Evolutionary conservation across 495 filamentous ascomycete species (phyloP), one percentile per base, ranked within the genome.

Genomic region (Daldinia bambusicola): DNA sequence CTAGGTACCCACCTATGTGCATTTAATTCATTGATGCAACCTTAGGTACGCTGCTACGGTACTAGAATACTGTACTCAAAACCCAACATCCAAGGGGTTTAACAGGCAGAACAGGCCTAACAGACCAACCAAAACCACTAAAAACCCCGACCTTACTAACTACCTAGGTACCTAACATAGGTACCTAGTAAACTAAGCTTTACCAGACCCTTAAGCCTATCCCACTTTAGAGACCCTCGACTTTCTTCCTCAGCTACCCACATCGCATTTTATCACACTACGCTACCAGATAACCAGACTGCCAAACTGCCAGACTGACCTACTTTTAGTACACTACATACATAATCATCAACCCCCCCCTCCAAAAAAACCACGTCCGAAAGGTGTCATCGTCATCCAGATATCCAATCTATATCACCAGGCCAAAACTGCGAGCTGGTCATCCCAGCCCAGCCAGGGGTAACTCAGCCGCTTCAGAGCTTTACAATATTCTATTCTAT

Each of bases 191-290:
- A 72, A 63, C 53, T 18, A 18, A 48, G 10, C 43, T 20, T 48
- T 48, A 22, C 43, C 8, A 22, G 22, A 16, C 18, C 20, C 4
- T 48, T 13, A 40, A 61, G 57, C 58, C 56, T 66, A 70, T 61
- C 69, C 69, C 69, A 67, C 69, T 64, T 71, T 66, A 43, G 7
- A 53, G 69, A 61, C 69, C 63, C 69, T 67, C 63, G n/a, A 53
- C 50, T 53, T 37, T 56, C 53, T 20, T 30, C 12, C n/a, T 20
- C 53, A 34, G 52, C 52, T 55, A 55, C 52, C 14, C 52, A 55
- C 30, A 32, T 36, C 31, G 26, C 52, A 52, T 55, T 32, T 36
- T n/a, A 36, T 55, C 30, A 31, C 48, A 52, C 48, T 37, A 22
- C 20, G n/a, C n/a, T n/a, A n/a, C n/a, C n/a, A n/a, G n/a, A n/a